Percentiles rank a stretch among this genome's conserved stretches.
These are phyloP conservation scores for Rosa persica DNA, from an alignment of 306 rosid species.

Conservation along the genomic window DNA sequence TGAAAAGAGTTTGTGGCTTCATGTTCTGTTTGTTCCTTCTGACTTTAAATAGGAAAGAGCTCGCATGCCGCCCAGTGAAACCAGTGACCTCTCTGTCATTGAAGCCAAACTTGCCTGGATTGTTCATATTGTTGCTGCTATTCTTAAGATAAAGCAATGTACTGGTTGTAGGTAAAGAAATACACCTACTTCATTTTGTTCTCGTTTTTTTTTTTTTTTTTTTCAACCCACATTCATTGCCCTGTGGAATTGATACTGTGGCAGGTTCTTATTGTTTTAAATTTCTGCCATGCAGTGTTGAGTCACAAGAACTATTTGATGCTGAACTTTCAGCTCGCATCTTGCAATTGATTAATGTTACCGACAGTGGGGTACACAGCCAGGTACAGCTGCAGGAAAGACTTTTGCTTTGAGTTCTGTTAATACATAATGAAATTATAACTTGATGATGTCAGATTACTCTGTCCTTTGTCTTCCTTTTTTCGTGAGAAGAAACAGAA, in stretches of 20 bases:
- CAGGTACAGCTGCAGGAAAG: conserved; percentile 59
- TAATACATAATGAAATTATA: not conserved
- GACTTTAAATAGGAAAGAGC: conserved; percentile 76
- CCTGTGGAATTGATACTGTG: not conserved
- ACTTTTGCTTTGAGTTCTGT: not conserved
- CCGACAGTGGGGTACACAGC: conserved; percentile 88
- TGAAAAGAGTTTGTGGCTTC: conserved; percentile 2
- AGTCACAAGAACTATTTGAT: conserved; percentile 92
- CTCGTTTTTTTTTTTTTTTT: not conserved
- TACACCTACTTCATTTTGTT: not conserved
- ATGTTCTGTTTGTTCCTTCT: conserved; percentile 33
- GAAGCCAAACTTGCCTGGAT: conserved; percentile 99
- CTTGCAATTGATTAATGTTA: conserved; percentile 82
- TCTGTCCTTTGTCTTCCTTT: no score
- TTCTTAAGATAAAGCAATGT: conserved; percentile 82
- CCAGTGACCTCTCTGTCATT: conserved; percentile 63
- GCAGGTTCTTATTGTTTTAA: not conserved
- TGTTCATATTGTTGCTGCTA: conserved; percentile 93
- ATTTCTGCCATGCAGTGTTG: conserved; percentile 58
- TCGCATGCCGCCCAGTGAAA: conserved; percentile 73
- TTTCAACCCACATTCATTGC: not conserved
- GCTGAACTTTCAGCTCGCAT: conserved; percentile 98
- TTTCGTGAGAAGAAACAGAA: no score
- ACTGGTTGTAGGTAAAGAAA: conserved; percentile 83
- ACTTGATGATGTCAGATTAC: not conserved